Evolutionary conservation across 768 basidiomycete species (phyloP).

Genomic region (Podaxis carcinomalis): DNA sequence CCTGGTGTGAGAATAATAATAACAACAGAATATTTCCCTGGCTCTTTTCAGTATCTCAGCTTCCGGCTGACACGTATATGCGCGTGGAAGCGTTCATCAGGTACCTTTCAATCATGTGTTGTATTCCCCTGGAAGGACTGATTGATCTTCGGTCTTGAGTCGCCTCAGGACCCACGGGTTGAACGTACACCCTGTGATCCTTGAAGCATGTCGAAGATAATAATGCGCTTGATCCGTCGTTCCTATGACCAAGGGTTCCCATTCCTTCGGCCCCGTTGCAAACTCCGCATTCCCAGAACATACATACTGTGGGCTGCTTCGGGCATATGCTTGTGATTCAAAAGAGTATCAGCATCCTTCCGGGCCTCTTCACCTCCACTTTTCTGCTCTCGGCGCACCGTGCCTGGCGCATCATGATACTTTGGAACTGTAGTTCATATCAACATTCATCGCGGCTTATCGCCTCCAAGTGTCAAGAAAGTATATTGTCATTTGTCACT

Average conservation of each 20-base stretch:
- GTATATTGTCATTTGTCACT: not conserved
- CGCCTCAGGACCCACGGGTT: not conserved
- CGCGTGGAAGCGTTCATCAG: not conserved
- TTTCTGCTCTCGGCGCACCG: not conserved
- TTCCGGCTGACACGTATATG: not conserved
- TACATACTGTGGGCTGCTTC: not conserved
- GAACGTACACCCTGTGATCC: not conserved
- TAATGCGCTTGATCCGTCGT: slow-evolving; percentile 4
- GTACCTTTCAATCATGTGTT: slow-evolving; percentile 1
- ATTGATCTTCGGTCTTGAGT: not conserved
- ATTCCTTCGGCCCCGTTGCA: not conserved
- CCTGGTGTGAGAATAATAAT: not conserved
- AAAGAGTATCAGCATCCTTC: not conserved
- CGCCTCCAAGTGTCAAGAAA: not conserved
- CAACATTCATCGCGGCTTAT: not conserved
- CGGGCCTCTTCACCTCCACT: not conserved
- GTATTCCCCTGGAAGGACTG: not conserved
- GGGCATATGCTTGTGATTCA: not conserved
- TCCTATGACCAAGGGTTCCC: not conserved
- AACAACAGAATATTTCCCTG: not conserved
- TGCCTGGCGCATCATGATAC: not conserved
- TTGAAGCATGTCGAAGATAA: not conserved
- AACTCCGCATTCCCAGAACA: not conserved
- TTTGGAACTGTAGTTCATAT: not conserved
- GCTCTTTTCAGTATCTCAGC: not conserved